Percentiles rank a stretch among this genome's conserved stretches.
Evolutionary conservation across 148 eudicot species (phyloP).

Genomic region (Persicaria maculosa): DNA sequence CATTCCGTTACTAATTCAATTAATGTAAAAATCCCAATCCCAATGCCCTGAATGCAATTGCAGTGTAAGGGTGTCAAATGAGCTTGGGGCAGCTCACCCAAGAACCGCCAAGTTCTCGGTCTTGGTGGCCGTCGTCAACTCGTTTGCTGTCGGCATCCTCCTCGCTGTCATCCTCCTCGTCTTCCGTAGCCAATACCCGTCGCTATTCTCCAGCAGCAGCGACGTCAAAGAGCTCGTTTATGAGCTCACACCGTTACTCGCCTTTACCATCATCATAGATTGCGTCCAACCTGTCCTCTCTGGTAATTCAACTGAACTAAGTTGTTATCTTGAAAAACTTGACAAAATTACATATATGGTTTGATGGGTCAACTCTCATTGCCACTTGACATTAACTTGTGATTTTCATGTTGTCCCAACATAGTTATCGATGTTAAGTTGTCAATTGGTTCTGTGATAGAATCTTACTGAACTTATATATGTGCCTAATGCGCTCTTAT

Average conservation of each 20-base stretch:
- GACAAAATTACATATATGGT: too few species aligned
- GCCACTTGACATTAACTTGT: too few species aligned
- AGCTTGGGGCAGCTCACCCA: conserved; percentile 23
- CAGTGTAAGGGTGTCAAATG: conserved; percentile 24
- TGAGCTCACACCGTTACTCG: conserved; percentile 23
- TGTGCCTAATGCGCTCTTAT: too few species aligned
- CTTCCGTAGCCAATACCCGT: conserved; percentile 17
- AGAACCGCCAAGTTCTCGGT: conserved; percentile 23
- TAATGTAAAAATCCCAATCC: too few species aligned
- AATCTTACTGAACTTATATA: too few species aligned
- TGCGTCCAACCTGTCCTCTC: conserved; percentile 30
- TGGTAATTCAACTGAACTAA: conserved; percentile 11
- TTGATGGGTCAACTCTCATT: too few species aligned
- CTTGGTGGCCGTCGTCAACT: conserved; percentile 15
- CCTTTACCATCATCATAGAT: conserved; percentile 22
- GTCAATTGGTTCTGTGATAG: too few species aligned
- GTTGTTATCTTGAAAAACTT: too few species aligned
- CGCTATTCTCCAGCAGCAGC: conserved; percentile 17
- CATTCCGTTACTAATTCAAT: too few species aligned
- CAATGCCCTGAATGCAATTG: too few species aligned
- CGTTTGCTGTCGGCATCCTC: conserved; percentile 18
- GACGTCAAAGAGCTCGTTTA: conserved; percentile 18
- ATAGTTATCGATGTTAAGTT: too few species aligned
- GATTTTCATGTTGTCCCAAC: too few species aligned
- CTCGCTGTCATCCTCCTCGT: conserved; percentile 15